Evolutionary conservation across 331 rosid species (phyloP), one percentile per base, ranked within the genome.

Genomic region (Acacia concinna): DNA sequence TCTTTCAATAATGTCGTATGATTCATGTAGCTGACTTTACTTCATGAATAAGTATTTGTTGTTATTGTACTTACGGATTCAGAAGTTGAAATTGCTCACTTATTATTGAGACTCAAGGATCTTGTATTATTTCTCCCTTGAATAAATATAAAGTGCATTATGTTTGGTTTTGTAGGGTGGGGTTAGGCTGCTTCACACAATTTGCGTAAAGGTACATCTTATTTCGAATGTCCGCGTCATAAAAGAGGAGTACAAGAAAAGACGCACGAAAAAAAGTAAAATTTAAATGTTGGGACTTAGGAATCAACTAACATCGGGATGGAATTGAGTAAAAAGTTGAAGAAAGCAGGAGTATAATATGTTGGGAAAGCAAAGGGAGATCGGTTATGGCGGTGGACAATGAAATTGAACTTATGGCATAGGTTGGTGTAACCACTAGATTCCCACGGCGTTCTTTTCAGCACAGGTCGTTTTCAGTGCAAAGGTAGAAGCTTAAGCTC

Each of bases 341-440:
- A 68, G 32, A 5, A 68, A 40, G 12, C 54, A 25, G 6, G 56
- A 69, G 21, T 27, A 56, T 9, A 68, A 30, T 9, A 71, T 15
- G 40, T 28, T 17, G 4, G 43, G n/a, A 30, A 70, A 47, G 75
- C 6, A 35, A 28, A 9, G 35, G 30, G 9, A 44, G 41, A 18
- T 30, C 43, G 31, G 30, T 47, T 7, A 52, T 35, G 28, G 77
- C n/a, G 49, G 8, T 8, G 30, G 62, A 34, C 35, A 74, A 23
- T 14, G 54, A 35, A 56, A 74, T 74, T 54, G 7, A 74, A 37
- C 4, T 54, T 74, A 56, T 56, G 54, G 38, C 52, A 74, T 3
- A 25, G 78, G 68, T 74, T 37, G 78, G 78, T 37, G 67, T 52
- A 73, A 73, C 67, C 47, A 52, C 77, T 52, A 54, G 23, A 31